Percentiles rank a stretch among this genome's conserved stretches.
Evolutionary conservation across 257 asterid species (phyloP).

Genomic region (Plantago major): DNA sequence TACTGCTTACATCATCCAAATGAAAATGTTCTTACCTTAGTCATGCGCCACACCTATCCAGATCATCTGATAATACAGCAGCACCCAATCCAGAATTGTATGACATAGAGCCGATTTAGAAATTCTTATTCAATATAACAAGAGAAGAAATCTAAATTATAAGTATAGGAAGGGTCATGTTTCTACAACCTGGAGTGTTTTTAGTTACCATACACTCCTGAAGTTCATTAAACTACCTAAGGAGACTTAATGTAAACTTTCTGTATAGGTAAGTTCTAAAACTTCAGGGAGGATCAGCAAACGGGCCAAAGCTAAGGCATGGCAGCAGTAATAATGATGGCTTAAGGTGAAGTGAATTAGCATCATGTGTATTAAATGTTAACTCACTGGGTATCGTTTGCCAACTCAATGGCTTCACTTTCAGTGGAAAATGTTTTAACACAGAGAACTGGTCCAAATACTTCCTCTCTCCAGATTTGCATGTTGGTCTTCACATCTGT

Average conservation of each 20-base stretch:
- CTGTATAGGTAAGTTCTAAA: too few species aligned
- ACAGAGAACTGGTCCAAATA: constrained; percentile 93
- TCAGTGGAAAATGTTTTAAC: constrained; percentile 85
- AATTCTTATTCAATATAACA: neutral
- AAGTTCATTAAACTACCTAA: too few species aligned
- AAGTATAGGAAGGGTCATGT: neutral
- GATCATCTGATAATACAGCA: constrained; percentile 78
- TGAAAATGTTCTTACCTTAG: constrained; percentile 46
- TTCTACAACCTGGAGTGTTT: too few species aligned
- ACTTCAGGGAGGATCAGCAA: too few species aligned
- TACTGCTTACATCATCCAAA: neutral
- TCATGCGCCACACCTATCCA: constrained; percentile 71
- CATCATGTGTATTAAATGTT: neutral
- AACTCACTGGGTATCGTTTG: constrained; percentile 84
- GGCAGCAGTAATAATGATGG: too few species aligned
- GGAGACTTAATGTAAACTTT: too few species aligned
- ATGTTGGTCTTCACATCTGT: constrained; percentile 68
- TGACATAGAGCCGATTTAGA: neutral
- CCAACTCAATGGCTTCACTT: constrained; percentile 87
- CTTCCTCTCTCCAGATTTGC: constrained; percentile 99
- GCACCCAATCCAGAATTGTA: constrained; percentile 75
- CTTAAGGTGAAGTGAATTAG: too few species aligned
- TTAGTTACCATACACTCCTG: too few species aligned
- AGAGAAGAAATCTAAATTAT: neutral
- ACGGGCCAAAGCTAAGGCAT: too few species aligned